Percentiles rank a stretch among this genome's conserved stretches.
Evolutionary conservation across 371 early-diverging fungal species (phyloP).

Genomic region (Caulochytrium protostelioides): DNA sequence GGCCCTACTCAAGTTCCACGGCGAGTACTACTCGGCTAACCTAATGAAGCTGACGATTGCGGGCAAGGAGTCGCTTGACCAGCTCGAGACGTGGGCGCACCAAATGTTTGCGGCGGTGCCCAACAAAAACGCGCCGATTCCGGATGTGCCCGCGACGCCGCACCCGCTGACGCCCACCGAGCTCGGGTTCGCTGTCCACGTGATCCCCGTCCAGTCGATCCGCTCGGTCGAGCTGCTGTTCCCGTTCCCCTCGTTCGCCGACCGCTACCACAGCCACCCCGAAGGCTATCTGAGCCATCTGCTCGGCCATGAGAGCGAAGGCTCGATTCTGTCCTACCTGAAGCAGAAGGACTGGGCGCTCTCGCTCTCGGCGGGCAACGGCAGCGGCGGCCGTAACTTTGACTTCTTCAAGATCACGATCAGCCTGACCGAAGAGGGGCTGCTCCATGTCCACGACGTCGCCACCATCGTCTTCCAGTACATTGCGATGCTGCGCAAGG

Average conservation of each 20-base stretch:
- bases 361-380: constrained; percentile 39
- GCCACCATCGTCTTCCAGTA: constrained; percentile 64
- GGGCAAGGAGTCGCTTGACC: constrained; percentile 70
- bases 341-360: constrained; percentile 79
- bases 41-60: constrained; percentile 81
- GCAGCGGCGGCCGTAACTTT: constrained; percentile 41
- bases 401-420: constrained; percentile 58
- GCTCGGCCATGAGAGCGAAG: constrained; percentile 35
- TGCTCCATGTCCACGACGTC: constrained; percentile 50
- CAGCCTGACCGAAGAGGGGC: constrained; percentile 62
- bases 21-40: constrained; percentile 72
- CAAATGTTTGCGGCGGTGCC: constrained; percentile 45
- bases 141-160: constrained; percentile 30
- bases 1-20: constrained; percentile 66
- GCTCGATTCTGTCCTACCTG: constrained; percentile 62
- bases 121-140: constrained; percentile 48
- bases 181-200: constrained; percentile 38
- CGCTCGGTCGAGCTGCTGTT: constrained; percentile 55
- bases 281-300: constrained; percentile 18
- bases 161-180: constrained; percentile 56
- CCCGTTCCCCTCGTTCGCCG: constrained; percentile 58
- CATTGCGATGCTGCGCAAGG: constrained; percentile 44
- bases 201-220: constrained; percentile 64
- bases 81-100: constrained; percentile 58
- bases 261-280: constrained; percentile 25